Evolutionary conservation across 2,329 filamentous ascomycete genomes (phyloP).

Genomic region (Neoscytalidium dimidiatum): DNA sequence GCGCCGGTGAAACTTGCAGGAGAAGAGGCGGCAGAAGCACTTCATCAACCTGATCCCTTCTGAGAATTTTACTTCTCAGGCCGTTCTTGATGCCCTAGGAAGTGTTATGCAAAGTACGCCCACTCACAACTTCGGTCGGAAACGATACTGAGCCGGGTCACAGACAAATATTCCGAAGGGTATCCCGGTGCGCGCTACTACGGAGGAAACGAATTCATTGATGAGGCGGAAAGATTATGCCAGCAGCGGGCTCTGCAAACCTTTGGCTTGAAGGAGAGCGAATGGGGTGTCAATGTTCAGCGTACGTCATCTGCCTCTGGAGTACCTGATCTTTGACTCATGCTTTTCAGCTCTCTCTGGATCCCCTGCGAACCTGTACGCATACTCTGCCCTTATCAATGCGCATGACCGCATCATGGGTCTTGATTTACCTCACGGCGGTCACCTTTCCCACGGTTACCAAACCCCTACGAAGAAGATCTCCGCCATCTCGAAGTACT

Average conservation of each 20-base stretch:
- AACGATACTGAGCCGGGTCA: slow-evolving; percentile 40
- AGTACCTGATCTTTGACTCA: slow-evolving; percentile 23
- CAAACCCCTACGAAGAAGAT: slow-evolving; percentile 84
- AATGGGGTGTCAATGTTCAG: slow-evolving; percentile 99
- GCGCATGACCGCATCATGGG: slow-evolving; percentile 97
- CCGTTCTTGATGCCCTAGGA: slow-evolving; percentile 96
- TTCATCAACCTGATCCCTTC: slow-evolving; percentile 99
- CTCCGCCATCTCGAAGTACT: slow-evolving; percentile 97
- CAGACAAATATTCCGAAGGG: slow-evolving; percentile 97
- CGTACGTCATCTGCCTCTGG: slow-evolving; percentile 46
- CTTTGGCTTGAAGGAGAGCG: slow-evolving; percentile 80
- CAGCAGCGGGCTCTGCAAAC: slow-evolving; percentile 90
- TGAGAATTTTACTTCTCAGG: slow-evolving; percentile 98
- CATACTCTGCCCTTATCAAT: slow-evolving; percentile 90
- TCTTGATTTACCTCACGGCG: slow-evolving; percentile 92
- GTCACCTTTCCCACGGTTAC: slow-evolving; percentile 95
- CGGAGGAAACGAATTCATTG: slow-evolving; percentile 98
- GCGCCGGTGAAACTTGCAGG: slow-evolving; percentile 53
- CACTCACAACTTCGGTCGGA: slow-evolving; percentile 66
- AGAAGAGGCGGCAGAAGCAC: slow-evolving; percentile 94
- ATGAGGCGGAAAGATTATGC: slow-evolving; percentile 92
- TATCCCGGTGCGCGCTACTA: slow-evolving; percentile 99
- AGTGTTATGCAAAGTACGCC: slow-evolving; percentile 47
- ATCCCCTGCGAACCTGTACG: slow-evolving; percentile 73
- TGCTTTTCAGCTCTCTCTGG: slow-evolving; percentile 69